These are phyloP conservation scores for Rhizopus microsporus DNA, from an alignment of 371 early-diverging fungal species.

Conservation along the genomic window DNA sequence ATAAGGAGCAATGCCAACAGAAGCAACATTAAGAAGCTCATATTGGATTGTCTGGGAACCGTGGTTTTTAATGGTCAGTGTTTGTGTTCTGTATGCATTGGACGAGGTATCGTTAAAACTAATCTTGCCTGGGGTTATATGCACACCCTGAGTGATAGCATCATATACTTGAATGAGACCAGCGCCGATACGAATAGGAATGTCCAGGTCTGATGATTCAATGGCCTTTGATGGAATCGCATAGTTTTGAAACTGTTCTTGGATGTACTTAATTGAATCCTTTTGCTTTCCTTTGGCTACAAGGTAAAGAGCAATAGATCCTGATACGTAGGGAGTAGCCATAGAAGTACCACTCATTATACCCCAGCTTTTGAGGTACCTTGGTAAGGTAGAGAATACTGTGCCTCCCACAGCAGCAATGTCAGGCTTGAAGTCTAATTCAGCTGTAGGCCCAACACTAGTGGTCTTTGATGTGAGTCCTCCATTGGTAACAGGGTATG, in stretches of 20 bases:
- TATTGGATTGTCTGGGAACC: constrained; percentile 51
- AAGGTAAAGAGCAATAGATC: constrained; percentile 59
- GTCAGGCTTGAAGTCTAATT: constrained; percentile 48
- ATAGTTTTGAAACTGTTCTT: constrained; percentile 49
- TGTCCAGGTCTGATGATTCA: constrained; percentile 8
- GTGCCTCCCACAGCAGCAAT: constrained; percentile 67
- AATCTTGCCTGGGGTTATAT: constrained; percentile 57
- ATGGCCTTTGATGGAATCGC: constrained; percentile 18
- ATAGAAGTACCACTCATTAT: constrained; percentile 64
- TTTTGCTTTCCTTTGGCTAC: constrained; percentile 24
- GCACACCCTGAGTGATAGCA: constrained; percentile 51
- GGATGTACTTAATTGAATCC: constrained; percentile 13
- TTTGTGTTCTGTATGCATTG: constrained; percentile 27
- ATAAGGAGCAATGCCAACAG: constrained; percentile 36
- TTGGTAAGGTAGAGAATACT: constrained; percentile 65
- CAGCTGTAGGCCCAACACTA: constrained; percentile 43
- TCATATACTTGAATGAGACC: constrained; percentile 68
- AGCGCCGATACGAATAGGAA: constrained; percentile 60
- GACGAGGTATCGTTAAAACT: constrained; percentile 65
- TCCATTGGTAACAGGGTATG: constrained; percentile 26
- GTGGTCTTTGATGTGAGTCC: constrained; percentile 38
- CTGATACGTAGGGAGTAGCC: constrained; percentile 76
- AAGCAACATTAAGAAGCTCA: constrained; percentile 31
- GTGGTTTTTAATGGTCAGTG: constrained; percentile 54
- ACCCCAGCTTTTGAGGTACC: constrained; percentile 49